phyloP scores from a whole-genome alignment of 129 eudicot genomes.

The Silybum marianum region DNA sequence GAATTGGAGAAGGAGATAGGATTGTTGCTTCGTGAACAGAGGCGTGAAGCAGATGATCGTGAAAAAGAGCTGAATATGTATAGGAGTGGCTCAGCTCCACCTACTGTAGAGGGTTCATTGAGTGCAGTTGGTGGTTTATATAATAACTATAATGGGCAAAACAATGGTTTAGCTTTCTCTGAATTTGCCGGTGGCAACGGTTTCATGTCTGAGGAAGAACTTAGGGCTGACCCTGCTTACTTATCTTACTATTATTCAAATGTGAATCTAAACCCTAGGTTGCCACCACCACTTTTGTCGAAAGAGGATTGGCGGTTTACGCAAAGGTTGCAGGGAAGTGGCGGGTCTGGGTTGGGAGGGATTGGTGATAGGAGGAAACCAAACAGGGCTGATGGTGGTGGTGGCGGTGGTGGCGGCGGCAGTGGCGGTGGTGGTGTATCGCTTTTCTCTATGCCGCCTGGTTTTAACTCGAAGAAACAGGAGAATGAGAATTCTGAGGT shows the following conservation, averaged over 20 bases:
- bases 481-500: slow-evolving; percentile 65
- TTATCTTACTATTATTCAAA: slow-evolving; percentile 74
- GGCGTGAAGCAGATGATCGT: slow-evolving; percentile 66
- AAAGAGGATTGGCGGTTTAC: slow-evolving; percentile 90
- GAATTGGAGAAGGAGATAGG: slow-evolving; percentile 84
- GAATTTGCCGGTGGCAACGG: slow-evolving; percentile 68
- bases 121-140: slow-evolving; percentile 78
- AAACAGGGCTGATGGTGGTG: slow-evolving; percentile 55
- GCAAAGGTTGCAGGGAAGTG: slow-evolving; percentile 83
- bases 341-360: slow-evolving; percentile 78
- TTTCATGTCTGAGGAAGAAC: slow-evolving; percentile 73
- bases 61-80: slow-evolving; percentile 75
- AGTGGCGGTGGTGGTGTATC: slow-evolving; percentile 56
- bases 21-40: slow-evolving; percentile 60
- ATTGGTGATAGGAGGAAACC: slow-evolving; percentile 90
- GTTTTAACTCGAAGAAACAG: slow-evolving; percentile 78
- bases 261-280: slow-evolving; percentile 80
- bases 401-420: slow-evolving; percentile 33
- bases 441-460: slow-evolving; percentile 75
- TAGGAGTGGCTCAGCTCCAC: slow-evolving; percentile 93
- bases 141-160: slow-evolving; percentile 22
- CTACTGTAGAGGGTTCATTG: slow-evolving; percentile 83
- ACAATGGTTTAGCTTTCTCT: slow-evolving; percentile 39
- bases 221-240: slow-evolving; percentile 88
- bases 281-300: slow-evolving; percentile 76